Evolutionary conservation across 2,329 filamentous ascomycete genomes (phyloP).

Genomic region (Alternaria gaisen): DNA sequence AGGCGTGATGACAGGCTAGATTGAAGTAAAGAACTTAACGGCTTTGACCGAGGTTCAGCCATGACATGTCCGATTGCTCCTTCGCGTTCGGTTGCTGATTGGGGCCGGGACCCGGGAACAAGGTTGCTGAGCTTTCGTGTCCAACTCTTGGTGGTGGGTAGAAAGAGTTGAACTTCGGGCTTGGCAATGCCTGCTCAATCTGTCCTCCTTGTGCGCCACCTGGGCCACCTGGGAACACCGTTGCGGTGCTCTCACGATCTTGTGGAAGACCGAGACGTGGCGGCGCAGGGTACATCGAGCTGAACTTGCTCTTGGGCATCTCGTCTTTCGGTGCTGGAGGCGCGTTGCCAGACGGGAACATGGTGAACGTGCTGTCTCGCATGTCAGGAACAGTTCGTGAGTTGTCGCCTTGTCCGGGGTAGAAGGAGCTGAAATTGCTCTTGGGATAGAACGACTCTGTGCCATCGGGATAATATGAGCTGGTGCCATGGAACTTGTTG

Average conservation of each 20-base stretch:
- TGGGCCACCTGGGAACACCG: constrained; percentile 42
- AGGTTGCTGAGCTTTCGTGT: constrained; percentile 64
- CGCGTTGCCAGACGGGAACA: constrained; percentile 36
- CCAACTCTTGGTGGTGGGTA: constrained; percentile 56
- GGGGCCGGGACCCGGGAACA: constrained; percentile 36
- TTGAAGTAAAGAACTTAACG: constrained; percentile 21
- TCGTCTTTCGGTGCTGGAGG: constrained; percentile 24
- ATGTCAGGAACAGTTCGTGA: constrained; percentile 66
- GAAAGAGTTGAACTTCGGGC: constrained; percentile 64
- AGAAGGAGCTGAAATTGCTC: constrained; percentile 65
- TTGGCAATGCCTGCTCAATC: constrained; percentile 25
- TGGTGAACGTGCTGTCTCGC: constrained; percentile 64
- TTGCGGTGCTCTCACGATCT: constrained; percentile 63
- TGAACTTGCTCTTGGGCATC: constrained; percentile 35
- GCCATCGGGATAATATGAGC: constrained; percentile 52
- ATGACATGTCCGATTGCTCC: constrained; percentile 73
- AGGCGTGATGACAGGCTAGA: constrained; percentile 5
- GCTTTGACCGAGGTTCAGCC: constrained; percentile 73
- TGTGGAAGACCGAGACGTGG: constrained; percentile 39
- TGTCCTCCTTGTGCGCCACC: constrained; percentile 22
- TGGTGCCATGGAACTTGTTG: constrained; percentile 64
- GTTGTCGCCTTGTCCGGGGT: constrained; percentile 52
- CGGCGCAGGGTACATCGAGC: constrained; percentile 36
- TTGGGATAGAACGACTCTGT: constrained; percentile 49
- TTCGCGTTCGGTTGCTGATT: constrained; percentile 28